A percentile compares a stretch with the other conserved stretches of the same genome.
phyloP scores from a whole-genome alignment of 2,329 filamentous ascomycete species.

The Clarireedia paspali region DNA sequence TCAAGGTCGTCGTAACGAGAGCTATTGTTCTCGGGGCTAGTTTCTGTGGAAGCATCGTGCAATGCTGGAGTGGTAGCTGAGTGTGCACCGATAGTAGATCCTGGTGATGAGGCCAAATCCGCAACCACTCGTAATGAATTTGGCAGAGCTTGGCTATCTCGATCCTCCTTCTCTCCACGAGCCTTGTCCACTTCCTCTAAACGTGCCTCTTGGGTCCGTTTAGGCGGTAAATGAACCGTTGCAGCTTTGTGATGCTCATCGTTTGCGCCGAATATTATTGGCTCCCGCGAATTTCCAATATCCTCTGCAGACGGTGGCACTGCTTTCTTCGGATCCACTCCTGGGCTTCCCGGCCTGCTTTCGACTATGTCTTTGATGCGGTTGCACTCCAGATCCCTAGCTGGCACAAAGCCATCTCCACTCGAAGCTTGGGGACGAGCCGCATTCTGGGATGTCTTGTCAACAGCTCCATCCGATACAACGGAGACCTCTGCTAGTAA shows the following conservation, averaged over 20 bases:
- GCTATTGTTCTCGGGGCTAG: slow-evolving; percentile 64
- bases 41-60: slow-evolving; percentile 62
- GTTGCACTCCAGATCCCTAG: slow-evolving; percentile 20
- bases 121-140: slow-evolving; percentile 31
- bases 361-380: slow-evolving; percentile 21
- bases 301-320: slow-evolving; percentile 31
- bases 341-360: slow-evolving; percentile 26
- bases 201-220: slow-evolving; percentile 41
- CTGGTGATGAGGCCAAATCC: slow-evolving; percentile 46
- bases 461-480: slow-evolving; percentile 19
- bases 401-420: slow-evolving; percentile 7
- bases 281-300: slow-evolving; percentile 24
- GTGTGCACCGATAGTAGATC: slow-evolving; percentile 60
- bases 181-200: slow-evolving; percentile 30
- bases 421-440: slow-evolving; percentile 10
- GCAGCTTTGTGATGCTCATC: slow-evolving; percentile 23
- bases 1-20: slow-evolving; percentile 45
- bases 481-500: slow-evolving; percentile 18
- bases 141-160: slow-evolving; percentile 29
- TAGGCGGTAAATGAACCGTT: slow-evolving; percentile 39
- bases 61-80: slow-evolving; percentile 66
- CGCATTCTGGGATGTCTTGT: slow-evolving; percentile 20
- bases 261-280: slow-evolving; percentile 18
- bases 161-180: slow-evolving; percentile 26
- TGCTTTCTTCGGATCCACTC: slow-evolving; percentile 26